Conservation (phyloP, 768 basidiomycete genomes). For the Lyophyllum decastes region DNA sequence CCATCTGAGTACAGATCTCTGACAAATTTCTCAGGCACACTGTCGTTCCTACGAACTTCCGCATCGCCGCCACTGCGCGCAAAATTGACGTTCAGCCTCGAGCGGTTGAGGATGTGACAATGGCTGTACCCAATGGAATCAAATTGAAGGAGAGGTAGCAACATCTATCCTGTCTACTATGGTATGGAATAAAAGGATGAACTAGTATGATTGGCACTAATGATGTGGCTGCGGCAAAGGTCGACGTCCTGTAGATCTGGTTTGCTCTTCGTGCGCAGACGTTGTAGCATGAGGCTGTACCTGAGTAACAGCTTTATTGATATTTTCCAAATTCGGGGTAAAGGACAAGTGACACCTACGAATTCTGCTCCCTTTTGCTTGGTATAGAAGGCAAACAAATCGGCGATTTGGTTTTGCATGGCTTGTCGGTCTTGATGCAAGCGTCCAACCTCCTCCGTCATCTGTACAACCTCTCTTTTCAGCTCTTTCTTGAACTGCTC, state of each 20-base stretch:
- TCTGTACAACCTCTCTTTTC: constrained; percentile 68
- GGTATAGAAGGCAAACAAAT: constrained; percentile 71
- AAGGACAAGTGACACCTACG: constrained; percentile 1
- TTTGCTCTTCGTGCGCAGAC: not conserved
- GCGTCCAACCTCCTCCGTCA: constrained; percentile 73
- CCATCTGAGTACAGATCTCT: not conserved
- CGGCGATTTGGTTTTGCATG: constrained; percentile 71
- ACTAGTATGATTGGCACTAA: not conserved
- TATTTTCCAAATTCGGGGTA: not conserved
- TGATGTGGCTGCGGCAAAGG: constrained; percentile 26
- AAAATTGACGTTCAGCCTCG: constrained; percentile 43
- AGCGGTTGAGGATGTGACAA: not conserved
- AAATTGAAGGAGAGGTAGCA: not conserved
- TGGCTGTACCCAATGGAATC: not conserved
- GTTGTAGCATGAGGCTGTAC: not conserved
- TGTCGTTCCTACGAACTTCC: constrained; percentile 72
- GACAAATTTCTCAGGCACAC: constrained; percentile 53
- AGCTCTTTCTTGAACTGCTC: constrained; percentile 87
- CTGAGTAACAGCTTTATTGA: not conserved
- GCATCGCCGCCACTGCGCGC: constrained; percentile 81
- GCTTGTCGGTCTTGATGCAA: constrained; percentile 65
- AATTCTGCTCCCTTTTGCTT: constrained; percentile 51
- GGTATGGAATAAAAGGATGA: not conserved
- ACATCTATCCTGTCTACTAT: not conserved
- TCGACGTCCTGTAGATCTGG: constrained; percentile 14